Percentiles rank a stretch among this genome's conserved stretches.
Evolutionary conservation across 495 filamentous ascomycete genomes (phyloP).

Genomic region (Mytilinidion resinicola): DNA sequence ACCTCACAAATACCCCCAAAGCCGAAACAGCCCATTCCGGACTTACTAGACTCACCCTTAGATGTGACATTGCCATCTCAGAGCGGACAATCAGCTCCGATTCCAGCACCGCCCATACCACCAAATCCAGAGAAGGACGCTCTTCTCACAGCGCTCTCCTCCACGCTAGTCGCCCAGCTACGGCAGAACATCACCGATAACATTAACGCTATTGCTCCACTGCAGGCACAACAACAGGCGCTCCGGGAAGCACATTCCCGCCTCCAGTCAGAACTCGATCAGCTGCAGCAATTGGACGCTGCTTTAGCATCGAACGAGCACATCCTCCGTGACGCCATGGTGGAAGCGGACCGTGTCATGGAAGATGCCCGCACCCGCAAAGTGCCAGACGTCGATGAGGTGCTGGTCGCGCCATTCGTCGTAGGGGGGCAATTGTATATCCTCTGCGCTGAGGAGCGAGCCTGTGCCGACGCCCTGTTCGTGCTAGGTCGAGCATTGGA

Average conservation of each 20-base stretch:
- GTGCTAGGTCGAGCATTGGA: slow-evolving; percentile 78
- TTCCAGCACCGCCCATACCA: slow-evolving; percentile 76
- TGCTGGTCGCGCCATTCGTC: slow-evolving; percentile 89
- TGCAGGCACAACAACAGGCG: slow-evolving; percentile 72
- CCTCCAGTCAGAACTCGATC: slow-evolving; percentile 64
- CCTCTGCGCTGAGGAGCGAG: slow-evolving; percentile 76
- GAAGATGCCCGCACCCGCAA: slow-evolving; percentile 50
- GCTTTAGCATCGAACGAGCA: slow-evolving; percentile 69
- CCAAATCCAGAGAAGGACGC: slow-evolving; percentile 96
- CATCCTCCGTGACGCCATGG: slow-evolving; percentile 68
- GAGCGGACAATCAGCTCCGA: slow-evolving; percentile 33
- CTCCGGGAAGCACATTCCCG: slow-evolving; percentile 59
- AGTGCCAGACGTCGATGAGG: slow-evolving; percentile 70
- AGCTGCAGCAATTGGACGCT: slow-evolving; percentile 60
- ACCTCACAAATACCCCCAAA: slow-evolving; percentile 15
- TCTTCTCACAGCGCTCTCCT: slow-evolving; percentile 70
- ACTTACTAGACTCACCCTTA: slow-evolving; percentile 67
- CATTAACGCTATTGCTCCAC: slow-evolving; percentile 60
- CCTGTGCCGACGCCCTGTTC: slow-evolving; percentile 76
- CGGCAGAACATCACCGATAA: slow-evolving; percentile 58
- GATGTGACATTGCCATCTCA: slow-evolving; percentile 58
- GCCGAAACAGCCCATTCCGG: slow-evolving; percentile 46
- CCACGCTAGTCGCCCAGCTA: slow-evolving; percentile 59
- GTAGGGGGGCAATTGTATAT: slow-evolving; percentile 89
- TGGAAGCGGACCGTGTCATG: slow-evolving; percentile 74